Evolutionary conservation across 768 basidiomycete genomes (phyloP), one percentile per base, ranked within the genome.

Genomic region (Mycena sanguinolenta): DNA sequence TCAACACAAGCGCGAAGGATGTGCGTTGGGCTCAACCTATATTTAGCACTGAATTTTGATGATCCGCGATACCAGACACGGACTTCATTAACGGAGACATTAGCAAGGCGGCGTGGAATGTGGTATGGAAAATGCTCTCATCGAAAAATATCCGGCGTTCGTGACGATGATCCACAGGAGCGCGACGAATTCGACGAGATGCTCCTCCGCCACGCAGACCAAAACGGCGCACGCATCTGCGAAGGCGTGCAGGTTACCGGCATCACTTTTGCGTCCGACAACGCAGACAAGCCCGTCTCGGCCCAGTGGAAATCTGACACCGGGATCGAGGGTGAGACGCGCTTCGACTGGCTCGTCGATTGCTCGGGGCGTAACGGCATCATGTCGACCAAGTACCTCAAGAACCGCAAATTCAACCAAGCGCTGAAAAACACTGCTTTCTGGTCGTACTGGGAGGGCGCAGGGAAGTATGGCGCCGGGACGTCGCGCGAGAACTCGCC

Each of bases 361-460:
- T 90, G 89, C 4, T 86, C 85, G 5, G 91, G 91, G 34, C 84
- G 91, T 2, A 79, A 81, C 0, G 91, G 91, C 1, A 73, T 92
- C 69, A 81, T 92, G 77, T 89, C 88, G 3, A 86, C 84, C 16
- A 87, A 86, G 60, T 90, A 91, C 73, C 79, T 91, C 38, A 84
- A 85, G 61, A 89, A 90, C 70, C 82, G 91, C n/a, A 81, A 80
- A 39, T 86, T 86, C 76, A 90, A 87, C 39, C 81, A 84, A 46
- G 82, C 83, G 3, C 76, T 92, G 52, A 84, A 82, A 67, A 92
- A 92, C 66, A 83, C 90, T n/a, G 91, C 91, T 1, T 79, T 86
- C 36, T 92, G 91, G 91, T 90, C 88, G 49, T 92, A 92, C 72
- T 92, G 90, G 91, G 82, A 75, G 34, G 86, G 83, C 3, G 81